Evolutionary conservation across 2,329 filamentous ascomycete genomes (phyloP).

Genomic region (Parafenestella ontariensis): DNA sequence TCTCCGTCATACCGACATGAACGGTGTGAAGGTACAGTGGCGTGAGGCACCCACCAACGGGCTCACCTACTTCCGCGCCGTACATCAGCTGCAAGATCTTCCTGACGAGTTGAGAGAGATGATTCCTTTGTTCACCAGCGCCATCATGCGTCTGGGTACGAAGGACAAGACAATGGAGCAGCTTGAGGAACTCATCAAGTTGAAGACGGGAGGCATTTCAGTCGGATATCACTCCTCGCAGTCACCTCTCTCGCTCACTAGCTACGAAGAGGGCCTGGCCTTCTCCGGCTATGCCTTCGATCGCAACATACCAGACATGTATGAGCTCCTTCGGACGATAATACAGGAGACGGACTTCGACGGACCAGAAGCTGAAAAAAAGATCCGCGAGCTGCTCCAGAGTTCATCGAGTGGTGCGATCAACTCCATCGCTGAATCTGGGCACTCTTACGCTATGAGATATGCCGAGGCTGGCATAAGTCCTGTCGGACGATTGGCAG

Average conservation of each 20-base stretch:
- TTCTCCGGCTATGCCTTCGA: conserved; percentile 90
- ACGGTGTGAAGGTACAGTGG: conserved; percentile 80
- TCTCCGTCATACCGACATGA: conserved; percentile 63
- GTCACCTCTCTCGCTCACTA: conserved; percentile 73
- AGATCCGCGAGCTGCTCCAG: conserved; percentile 86
- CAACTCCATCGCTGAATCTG: conserved; percentile 88
- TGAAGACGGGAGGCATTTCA: conserved; percentile 91
- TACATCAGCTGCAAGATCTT: conserved; percentile 79
- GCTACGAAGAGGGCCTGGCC: conserved; percentile 79
- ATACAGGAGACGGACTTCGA: conserved; percentile 91
- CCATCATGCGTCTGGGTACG: conserved; percentile 92
- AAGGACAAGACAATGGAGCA: conserved; percentile 89
- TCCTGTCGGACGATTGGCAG: conserved; percentile 72
- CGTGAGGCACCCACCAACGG: conserved; percentile 93
- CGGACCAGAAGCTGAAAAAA: conserved; percentile 77
- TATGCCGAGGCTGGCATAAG: conserved; percentile 84
- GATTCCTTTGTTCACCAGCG: conserved; percentile 88
- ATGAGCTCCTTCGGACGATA: conserved; percentile 80
- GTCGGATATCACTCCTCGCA: conserved; percentile 84
- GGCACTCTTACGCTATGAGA: conserved; percentile 84
- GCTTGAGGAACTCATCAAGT: conserved; percentile 92
- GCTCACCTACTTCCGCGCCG: conserved; percentile 91
- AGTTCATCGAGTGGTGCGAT: conserved; percentile 87
- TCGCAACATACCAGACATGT: conserved; percentile 88
- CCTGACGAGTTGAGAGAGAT: conserved; percentile 84